Evolutionary conservation across 106 monocot species (phyloP).

Genomic region (Dendrobium catenatum): DNA sequence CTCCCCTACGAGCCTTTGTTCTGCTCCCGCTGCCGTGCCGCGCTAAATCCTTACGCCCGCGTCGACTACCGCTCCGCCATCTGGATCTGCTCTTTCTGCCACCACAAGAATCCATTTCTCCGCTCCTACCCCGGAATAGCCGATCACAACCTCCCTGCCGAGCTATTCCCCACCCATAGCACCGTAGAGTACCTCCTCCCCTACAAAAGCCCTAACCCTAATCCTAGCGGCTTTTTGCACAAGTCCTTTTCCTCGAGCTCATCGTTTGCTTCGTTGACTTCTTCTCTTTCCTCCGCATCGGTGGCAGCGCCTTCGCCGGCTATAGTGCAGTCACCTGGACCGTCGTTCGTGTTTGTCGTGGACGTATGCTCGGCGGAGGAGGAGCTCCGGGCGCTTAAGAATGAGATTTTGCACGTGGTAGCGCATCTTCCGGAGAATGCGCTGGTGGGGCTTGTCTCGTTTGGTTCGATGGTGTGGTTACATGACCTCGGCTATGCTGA

Average conservation of each 20-base stretch:
- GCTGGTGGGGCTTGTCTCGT: conserved; percentile 71
- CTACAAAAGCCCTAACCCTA: conserved; percentile 11
- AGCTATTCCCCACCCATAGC: conserved; percentile 94
- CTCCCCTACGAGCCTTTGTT: conserved; percentile 78
- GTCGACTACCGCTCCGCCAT: conserved; percentile 57
- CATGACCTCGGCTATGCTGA: conserved; percentile 66
- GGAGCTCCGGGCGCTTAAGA: conserved; percentile 64
- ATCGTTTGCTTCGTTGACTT: conserved; percentile 14
- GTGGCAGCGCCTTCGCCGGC: neutral
- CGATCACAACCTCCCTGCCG: conserved; percentile 86
- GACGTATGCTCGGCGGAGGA: conserved; percentile 44
- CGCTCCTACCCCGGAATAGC: conserved; percentile 66
- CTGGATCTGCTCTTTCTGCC: conserved; percentile 88
- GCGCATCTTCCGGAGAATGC: conserved; percentile 68
- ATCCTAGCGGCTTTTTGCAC: neutral
- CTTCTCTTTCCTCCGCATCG: conserved; percentile 17
- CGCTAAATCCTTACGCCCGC: conserved; percentile 86
- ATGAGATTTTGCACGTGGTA: conserved; percentile 58
- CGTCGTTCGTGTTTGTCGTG: conserved; percentile 65
- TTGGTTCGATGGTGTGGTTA: conserved; percentile 71
- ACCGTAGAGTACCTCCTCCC: conserved; percentile 82
- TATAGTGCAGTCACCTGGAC: neutral
- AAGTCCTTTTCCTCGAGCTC: conserved; percentile 5
- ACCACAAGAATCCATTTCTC: conserved; percentile 55
- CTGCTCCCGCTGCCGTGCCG: conserved; percentile 56